A percentile compares a stretch with the other conserved stretches of the same genome.
Conservation (phyloP, 805 yeast species). For the Brettanomyces sp. region DNA sequence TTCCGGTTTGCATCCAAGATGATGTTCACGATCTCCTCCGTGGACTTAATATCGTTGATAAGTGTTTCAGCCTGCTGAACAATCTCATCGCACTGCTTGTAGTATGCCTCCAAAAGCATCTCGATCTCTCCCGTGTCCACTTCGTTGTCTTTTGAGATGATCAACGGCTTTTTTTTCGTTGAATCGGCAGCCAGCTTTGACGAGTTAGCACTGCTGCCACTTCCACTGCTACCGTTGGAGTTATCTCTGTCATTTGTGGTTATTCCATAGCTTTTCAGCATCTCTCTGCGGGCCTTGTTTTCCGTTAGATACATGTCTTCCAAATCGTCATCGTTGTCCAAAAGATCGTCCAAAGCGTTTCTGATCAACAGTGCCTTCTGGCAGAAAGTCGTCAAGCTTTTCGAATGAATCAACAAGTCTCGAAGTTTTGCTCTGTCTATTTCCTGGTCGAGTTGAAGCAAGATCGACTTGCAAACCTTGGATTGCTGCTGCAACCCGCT, state of each 20-base stretch:
- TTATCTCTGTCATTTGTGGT: neutral
- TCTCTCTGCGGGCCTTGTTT: conserved; percentile 13
- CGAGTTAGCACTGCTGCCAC: neutral
- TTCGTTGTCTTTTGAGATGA: conserved; percentile 1
- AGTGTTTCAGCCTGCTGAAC: conserved; percentile 85
- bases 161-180: neutral
- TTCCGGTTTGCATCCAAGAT: conserved; percentile 88
- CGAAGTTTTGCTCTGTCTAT: conserved; percentile 69
- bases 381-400: conserved; percentile 59
- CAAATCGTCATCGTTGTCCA: conserved; percentile 82
- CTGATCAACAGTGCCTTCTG: conserved; percentile 71
- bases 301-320: conserved; percentile 68
- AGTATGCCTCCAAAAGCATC: conserved; percentile 80
- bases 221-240: neutral
- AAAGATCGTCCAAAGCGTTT: conserved; percentile 70
- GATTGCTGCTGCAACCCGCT: conserved; percentile 59
- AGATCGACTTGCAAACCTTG: conserved; percentile 48
- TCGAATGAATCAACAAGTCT: conserved; percentile 65
- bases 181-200: neutral
- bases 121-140: conserved; percentile 59
- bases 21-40: conserved; percentile 88
- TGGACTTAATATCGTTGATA: conserved; percentile 74
- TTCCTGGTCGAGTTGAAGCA: conserved; percentile 66
- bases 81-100: conserved; percentile 85
- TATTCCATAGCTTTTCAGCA: conserved; percentile 2